A percentile compares a stretch with the other conserved stretches of the same genome.
phyloP scores from a whole-genome alignment of 2,329 filamentous ascomycete species.

The Aphanoascus verrucosus region DNA sequence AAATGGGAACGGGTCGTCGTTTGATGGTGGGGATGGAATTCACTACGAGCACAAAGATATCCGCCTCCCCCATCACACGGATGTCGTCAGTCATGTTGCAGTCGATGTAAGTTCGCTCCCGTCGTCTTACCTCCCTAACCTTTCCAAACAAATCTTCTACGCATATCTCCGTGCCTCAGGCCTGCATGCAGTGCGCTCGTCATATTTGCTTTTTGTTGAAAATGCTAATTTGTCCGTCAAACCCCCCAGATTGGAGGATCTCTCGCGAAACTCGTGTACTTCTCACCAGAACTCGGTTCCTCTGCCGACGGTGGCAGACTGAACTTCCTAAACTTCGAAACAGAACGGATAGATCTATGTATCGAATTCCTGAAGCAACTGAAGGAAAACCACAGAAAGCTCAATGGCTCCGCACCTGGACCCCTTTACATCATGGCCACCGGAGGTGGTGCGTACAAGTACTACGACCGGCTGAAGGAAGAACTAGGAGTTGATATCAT shows the following conservation, averaged over 20 bases:
- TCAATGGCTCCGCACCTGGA: slow-evolving; percentile 58
- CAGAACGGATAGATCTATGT: slow-evolving; percentile 84
- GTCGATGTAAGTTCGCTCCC: slow-evolving; percentile 61
- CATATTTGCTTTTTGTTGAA: not conserved
- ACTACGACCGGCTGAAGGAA: slow-evolving; percentile 80
- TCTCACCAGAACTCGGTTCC: slow-evolving; percentile 74
- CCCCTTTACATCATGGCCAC: slow-evolving; percentile 91
- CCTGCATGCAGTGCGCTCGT: not conserved
- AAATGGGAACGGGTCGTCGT: slow-evolving; percentile 26
- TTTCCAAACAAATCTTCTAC: not conserved
- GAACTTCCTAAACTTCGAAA: slow-evolving; percentile 95
- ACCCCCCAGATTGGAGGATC: slow-evolving; percentile 80
- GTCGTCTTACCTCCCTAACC: slow-evolving; percentile 10
- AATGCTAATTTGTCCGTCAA: not conserved
- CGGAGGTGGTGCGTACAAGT: slow-evolving; percentile 91
- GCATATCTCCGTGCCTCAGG: not conserved
- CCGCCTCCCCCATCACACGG: slow-evolving; percentile 87
- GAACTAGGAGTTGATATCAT: slow-evolving; percentile 77
- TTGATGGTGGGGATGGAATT: slow-evolving; percentile 47
- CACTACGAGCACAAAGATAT: slow-evolving; percentile 82
- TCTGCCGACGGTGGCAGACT: slow-evolving; percentile 74
- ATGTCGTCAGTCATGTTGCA: slow-evolving; percentile 90
- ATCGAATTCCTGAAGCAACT: slow-evolving; percentile 82
- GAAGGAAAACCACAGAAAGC: slow-evolving; percentile 66
- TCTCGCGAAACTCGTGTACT: slow-evolving; percentile 93